A percentile compares a stretch with the other conserved stretches of the same genome.
These are phyloP conservation scores for Candida methanosorbosa DNA, from an alignment of 805 yeast species.

Conservation along the genomic window DNA sequence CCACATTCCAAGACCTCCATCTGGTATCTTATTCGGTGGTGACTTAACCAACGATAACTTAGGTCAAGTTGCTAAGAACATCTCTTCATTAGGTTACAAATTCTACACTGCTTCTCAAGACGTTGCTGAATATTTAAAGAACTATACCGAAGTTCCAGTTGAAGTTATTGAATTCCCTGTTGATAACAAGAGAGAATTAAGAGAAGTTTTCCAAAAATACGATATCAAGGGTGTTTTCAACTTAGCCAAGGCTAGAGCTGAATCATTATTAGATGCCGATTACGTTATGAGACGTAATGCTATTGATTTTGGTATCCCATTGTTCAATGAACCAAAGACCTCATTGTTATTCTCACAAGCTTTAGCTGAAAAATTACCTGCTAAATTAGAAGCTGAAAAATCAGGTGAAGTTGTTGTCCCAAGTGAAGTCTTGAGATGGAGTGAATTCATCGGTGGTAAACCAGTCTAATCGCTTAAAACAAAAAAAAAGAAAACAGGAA, in stretches of 20 bases:
- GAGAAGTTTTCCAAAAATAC: conserved; percentile 87
- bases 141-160: conserved; percentile 37
- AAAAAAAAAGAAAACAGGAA: not conserved
- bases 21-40: conserved; percentile 91
- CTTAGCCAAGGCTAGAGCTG: conserved; percentile 87
- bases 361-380: conserved; percentile 60
- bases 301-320: conserved; percentile 92
- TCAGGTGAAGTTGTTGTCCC: conserved; percentile 52
- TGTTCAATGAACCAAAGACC: conserved; percentile 95
- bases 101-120: conserved; percentile 67
- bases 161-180: conserved; percentile 83
- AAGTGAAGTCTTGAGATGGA: conserved; percentile 88
- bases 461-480: conserved; percentile 41
- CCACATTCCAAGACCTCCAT: conserved; percentile 84
- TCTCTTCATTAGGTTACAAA: conserved; percentile 72
- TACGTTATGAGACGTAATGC: conserved; percentile 99
- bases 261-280: conserved; percentile 74
- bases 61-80: conserved; percentile 62
- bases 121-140: conserved; percentile 61
- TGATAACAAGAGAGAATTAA: conserved; percentile 84
- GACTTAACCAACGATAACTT: conserved; percentile 66
- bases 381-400: conserved; percentile 38
- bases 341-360: conserved; percentile 80
- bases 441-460: conserved; percentile 92
- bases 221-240: conserved; percentile 85